Percentiles rank a stretch among this genome's conserved stretches.
Conservation (phyloP, 208 protist genomes). For the Trypanosomatidae sp. region DNA sequence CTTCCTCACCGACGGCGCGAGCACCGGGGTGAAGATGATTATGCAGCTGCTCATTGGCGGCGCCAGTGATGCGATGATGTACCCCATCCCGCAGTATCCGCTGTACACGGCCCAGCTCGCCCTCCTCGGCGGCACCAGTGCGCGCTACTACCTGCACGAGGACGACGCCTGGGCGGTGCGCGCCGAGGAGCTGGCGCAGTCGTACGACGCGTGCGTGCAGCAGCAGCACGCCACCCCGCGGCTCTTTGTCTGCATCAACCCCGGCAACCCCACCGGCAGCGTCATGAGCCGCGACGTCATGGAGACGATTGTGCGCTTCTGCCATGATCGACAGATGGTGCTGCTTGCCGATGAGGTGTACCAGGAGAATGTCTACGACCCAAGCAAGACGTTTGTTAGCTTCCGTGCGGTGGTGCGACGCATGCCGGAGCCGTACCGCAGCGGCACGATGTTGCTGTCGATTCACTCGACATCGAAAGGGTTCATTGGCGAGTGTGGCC, state of each 20-base stretch:
- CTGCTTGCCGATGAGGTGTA: constrained; percentile 99
- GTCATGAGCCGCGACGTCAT: constrained; percentile 71
- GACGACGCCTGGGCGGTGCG: constrained; percentile 80
- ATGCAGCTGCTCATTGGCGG: constrained; percentile 76
- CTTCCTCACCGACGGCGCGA: constrained; percentile 97
- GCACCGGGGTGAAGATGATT: constrained; percentile 75
- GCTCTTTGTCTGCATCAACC: constrained; percentile 98
- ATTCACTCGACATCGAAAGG: constrained; percentile 99
- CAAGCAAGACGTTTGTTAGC: constrained; percentile 88
- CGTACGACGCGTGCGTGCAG: constrained; percentile 33
- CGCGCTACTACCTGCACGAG: constrained; percentile 95
- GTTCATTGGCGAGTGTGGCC: constrained; percentile 96
- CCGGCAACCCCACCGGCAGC: constrained; percentile 98
- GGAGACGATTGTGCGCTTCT: constrained; percentile 63
- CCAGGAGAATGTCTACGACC: constrained; percentile 96
- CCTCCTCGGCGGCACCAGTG: constrained; percentile 80
- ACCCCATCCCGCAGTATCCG: constrained; percentile 99
- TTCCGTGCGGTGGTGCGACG: constrained; percentile 55
- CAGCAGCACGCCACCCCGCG: constrained; percentile 71
- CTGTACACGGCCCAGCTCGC: constrained; percentile 97
- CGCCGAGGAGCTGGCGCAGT: constrained; percentile 38
- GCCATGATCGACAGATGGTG: constrained; percentile 62
- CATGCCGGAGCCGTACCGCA: constrained; percentile 54
- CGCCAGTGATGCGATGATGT: constrained; percentile 76
- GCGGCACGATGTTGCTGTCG: constrained; percentile 46